A percentile compares a stretch with the other conserved stretches of the same genome.
These are phyloP conservation scores for Eutrema yunnanense DNA, from an alignment of 345 rosid genomes.

Conservation along the genomic window DNA sequence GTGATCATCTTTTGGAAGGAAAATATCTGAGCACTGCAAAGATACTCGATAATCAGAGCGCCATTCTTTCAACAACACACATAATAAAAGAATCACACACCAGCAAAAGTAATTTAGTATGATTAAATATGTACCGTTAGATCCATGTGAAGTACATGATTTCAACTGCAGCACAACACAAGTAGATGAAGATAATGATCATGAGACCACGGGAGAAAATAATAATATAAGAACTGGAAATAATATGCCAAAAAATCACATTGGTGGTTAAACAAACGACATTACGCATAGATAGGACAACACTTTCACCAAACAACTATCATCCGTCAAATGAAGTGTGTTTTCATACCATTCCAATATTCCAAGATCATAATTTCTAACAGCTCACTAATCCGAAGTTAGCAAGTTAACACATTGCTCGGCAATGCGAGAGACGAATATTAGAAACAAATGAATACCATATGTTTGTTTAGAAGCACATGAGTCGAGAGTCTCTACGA, in stretches of 20 bases:
- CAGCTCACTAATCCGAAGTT: not conserved
- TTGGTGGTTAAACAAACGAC: not conserved
- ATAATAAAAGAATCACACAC: constrained; percentile 14
- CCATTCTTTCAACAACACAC: not conserved
- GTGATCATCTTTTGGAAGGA: constrained; percentile 79
- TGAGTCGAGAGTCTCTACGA: not conserved
- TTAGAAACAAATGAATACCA: not conserved
- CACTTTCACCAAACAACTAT: not conserved
- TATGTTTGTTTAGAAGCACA: not conserved
- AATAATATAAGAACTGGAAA: not conserved
- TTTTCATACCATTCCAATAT: not conserved
- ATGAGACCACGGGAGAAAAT: not conserved
- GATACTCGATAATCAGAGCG: not conserved
- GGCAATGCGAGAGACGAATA: not conserved
- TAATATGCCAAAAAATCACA: not conserved
- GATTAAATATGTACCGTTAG: constrained; percentile 53
- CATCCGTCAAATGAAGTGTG: not conserved
- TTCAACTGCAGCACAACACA: constrained; percentile 55
- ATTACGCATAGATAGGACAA: not conserved
- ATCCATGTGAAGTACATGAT: constrained; percentile 91
- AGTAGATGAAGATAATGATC: not conserved
- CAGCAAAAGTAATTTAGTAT: not conserved
- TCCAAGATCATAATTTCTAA: not conserved
- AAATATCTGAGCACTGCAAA: constrained; percentile 92
- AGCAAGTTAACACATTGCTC: not conserved